Percentiles rank a stretch among this genome's conserved stretches.
These are phyloP conservation scores for Seiridium unicorne DNA, from an alignment of 2,329 filamentous ascomycete species.

Conservation along the genomic window DNA sequence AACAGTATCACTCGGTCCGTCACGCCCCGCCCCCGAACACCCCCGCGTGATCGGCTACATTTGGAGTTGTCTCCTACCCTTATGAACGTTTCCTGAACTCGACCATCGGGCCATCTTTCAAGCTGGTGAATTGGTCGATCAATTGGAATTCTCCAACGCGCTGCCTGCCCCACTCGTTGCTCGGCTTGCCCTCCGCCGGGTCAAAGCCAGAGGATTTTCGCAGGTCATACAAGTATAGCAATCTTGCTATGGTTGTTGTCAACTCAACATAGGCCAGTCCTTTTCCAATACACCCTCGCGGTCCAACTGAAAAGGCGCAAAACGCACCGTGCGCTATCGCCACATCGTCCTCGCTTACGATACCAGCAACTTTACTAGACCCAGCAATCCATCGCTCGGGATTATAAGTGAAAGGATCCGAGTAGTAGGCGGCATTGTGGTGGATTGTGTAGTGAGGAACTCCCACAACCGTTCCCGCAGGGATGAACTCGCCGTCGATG, in stretches of 20 bases:
- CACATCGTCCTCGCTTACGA: constrained; percentile 49
- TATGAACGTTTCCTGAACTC: constrained; percentile 48
- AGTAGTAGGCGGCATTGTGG: constrained; percentile 63
- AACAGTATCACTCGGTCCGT: neutral
- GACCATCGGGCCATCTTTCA: constrained; percentile 69
- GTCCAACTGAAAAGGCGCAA: constrained; percentile 71
- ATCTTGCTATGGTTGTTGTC: constrained; percentile 59
- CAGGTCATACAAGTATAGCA: constrained; percentile 62
- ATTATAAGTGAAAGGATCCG: constrained; percentile 54
- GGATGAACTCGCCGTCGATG: constrained; percentile 53
- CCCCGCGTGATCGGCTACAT: neutral
- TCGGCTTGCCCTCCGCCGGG: constrained; percentile 49
- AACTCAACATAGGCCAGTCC: constrained; percentile 67
- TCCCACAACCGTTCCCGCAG: constrained; percentile 60
- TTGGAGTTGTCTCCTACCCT: neutral
- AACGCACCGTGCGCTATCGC: constrained; percentile 64
- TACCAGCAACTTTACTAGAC: constrained; percentile 33
- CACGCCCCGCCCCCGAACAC: neutral
- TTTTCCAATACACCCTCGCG: constrained; percentile 72
- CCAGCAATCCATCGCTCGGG: constrained; percentile 66
- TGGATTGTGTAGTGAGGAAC: constrained; percentile 68
- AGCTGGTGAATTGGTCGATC: constrained; percentile 69
- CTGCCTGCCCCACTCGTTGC: constrained; percentile 53
- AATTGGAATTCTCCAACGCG: constrained; percentile 65
- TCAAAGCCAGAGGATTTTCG: constrained; percentile 48